A percentile compares a stretch with the other conserved stretches of the same genome.
Conservation (phyloP, 225 moss, liverwort and hornwort genomes). For the Asterella californica region DNA sequence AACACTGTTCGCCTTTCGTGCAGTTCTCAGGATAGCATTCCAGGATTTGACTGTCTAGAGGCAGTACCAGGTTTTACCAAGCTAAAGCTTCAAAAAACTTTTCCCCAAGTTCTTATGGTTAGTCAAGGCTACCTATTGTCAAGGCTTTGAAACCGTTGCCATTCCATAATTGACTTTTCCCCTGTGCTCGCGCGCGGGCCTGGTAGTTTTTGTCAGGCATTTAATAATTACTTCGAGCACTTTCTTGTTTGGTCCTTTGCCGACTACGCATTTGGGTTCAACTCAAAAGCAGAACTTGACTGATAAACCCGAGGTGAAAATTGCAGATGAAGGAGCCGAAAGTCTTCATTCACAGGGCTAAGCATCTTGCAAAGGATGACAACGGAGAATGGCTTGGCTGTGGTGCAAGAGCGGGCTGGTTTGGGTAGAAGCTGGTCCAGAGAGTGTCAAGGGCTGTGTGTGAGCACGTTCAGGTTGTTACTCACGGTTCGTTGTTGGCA, state of each 20-base stretch:
- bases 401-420: conserved; percentile 6
- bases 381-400: conserved; percentile 38
- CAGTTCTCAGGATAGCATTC: conserved; percentile 29
- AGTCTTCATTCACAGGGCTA: conserved; percentile 35
- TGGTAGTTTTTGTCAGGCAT: neutral
- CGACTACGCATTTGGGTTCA: neutral
- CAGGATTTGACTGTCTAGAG: conserved; percentile 37
- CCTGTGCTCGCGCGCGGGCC: neutral
- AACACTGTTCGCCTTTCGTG: neutral
- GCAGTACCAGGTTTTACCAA: conserved; percentile 35
- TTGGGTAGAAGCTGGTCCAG: neutral
- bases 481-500: neutral
- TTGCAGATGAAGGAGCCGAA: conserved; percentile 30
- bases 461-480: neutral
- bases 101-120: conserved; percentile 28
- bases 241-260: neutral
- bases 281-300: neutral
- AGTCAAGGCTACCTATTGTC: neutral
- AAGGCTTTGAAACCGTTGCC: neutral
- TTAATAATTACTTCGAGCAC: neutral
- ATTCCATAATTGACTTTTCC: neutral
- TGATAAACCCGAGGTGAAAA: neutral
- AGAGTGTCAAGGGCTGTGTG: neutral
- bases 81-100: conserved; percentile 25
- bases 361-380: conserved; percentile 7